Evolutionary conservation across 2,329 filamentous ascomycete genomes (phyloP).

Genomic region (Hymenoscyphus infarciens): DNA sequence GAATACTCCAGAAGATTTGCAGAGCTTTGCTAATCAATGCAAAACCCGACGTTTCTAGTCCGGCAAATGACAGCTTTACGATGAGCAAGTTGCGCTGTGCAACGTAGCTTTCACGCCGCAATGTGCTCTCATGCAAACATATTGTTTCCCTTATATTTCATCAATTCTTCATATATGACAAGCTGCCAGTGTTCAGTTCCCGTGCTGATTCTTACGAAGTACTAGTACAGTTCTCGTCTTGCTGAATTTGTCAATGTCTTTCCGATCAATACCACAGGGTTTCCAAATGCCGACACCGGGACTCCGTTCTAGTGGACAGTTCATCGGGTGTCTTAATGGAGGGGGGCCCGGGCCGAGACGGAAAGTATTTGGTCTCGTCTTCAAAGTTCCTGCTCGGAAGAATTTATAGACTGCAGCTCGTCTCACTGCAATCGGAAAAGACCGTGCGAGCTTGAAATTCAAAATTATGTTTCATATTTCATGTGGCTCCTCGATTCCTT

Average conservation of each 20-base stretch:
- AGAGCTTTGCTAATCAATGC: neutral
- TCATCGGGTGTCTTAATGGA: neutral
- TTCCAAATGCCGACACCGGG: neutral
- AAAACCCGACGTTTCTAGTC: neutral
- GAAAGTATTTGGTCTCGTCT: neutral
- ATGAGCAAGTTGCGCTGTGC: neutral
- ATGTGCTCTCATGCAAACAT: slow-evolving; percentile 1
- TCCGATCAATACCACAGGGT: neutral
- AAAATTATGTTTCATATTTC: neutral
- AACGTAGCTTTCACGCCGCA: slow-evolving; percentile 1
- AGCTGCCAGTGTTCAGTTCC: neutral
- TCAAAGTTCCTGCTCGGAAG: neutral
- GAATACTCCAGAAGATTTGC: neutral
- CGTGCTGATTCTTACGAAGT: neutral
- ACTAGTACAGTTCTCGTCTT: neutral
- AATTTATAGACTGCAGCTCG: neutral
- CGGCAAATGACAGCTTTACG: neutral
- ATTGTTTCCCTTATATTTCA: neutral
- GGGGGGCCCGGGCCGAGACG: neutral
- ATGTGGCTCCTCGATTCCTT: neutral
- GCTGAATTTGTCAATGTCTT: neutral
- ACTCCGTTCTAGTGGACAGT: neutral
- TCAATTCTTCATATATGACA: neutral
- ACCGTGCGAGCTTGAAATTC: neutral
- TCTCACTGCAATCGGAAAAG: neutral